Evolutionary conservation across 257 asterid species (phyloP).

Genomic region (Paulownia fortunei): DNA sequence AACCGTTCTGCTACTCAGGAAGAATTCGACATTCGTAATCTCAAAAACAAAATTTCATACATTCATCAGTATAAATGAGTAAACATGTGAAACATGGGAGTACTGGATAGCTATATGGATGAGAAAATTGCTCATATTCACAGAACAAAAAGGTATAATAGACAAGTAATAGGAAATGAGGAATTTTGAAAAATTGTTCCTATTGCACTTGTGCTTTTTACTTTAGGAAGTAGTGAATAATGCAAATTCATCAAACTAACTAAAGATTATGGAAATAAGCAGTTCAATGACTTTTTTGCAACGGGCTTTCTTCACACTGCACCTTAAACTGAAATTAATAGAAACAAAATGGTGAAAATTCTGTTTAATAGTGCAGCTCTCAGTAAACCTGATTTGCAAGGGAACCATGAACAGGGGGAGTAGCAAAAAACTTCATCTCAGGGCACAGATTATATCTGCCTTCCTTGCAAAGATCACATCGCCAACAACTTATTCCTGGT

Average conservation of each 20-base stretch:
- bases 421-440: constrained; percentile 88
- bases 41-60: neutral
- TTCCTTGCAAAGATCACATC: constrained; percentile 74
- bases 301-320: neutral
- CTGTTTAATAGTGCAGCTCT: neutral
- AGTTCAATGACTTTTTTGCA: neutral
- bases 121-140: neutral
- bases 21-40: neutral
- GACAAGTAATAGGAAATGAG: neutral
- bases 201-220: neutral
- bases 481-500: constrained; percentile 85
- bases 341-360: neutral
- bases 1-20: neutral
- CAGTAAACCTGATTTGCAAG: constrained; percentile 82
- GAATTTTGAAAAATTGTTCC: neutral
- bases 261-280: neutral
- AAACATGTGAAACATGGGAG: neutral
- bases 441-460: constrained; percentile 95
- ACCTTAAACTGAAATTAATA: neutral
- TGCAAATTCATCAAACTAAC: constrained; percentile 16
- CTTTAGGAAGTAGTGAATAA: neutral
- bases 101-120: neutral
- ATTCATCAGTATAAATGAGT: neutral
- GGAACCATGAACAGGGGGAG: constrained; percentile 94
- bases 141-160: neutral